These are phyloP conservation scores for Whalleya microplaca DNA, from an alignment of 2,329 filamentous ascomycete genomes.

Conservation along the genomic window DNA sequence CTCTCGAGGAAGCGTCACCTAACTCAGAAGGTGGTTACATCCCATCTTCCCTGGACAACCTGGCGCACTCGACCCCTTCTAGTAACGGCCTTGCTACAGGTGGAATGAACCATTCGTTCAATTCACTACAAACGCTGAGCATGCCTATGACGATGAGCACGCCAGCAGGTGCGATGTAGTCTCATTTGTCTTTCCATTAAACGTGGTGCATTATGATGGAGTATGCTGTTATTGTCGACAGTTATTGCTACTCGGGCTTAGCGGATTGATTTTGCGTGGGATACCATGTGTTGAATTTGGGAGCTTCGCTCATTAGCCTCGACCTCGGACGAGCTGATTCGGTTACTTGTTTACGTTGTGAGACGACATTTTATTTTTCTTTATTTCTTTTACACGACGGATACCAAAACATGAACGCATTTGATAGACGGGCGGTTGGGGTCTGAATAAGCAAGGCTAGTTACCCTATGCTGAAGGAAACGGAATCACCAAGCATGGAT, in stretches of 20 bases:
- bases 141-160: slow-evolving; percentile 68
- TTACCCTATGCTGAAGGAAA: slow-evolving; percentile 1
- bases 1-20: slow-evolving; percentile 78
- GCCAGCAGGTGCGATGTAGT: slow-evolving; percentile 47
- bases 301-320: slow-evolving; percentile 21
- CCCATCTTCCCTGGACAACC: slow-evolving; percentile 53
- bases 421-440: slow-evolving; percentile 32
- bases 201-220: slow-evolving; percentile 27
- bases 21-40: slow-evolving; percentile 70
- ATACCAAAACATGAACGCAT: slow-evolving; percentile 35
- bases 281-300: slow-evolving; percentile 18
- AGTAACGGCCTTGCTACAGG: slow-evolving; percentile 34
- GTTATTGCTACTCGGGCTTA: slow-evolving; percentile 22
- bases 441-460: slow-evolving; percentile 4
- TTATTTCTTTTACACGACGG: slow-evolving; percentile 28
- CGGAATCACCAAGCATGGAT: slow-evolving; percentile 5
- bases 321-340: slow-evolving; percentile 20
- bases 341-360: slow-evolving; percentile 16
- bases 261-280: slow-evolving; percentile 29
- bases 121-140: slow-evolving; percentile 63
- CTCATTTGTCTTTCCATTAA: slow-evolving; percentile 23
- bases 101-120: slow-evolving; percentile 48
- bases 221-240: slow-evolving; percentile 26
- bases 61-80: slow-evolving; percentile 41
- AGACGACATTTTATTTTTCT: slow-evolving; percentile 24